phyloP scores from a whole-genome alignment of 495 filamentous ascomycete genomes.

The Aspergillus olivimuriae region DNA sequence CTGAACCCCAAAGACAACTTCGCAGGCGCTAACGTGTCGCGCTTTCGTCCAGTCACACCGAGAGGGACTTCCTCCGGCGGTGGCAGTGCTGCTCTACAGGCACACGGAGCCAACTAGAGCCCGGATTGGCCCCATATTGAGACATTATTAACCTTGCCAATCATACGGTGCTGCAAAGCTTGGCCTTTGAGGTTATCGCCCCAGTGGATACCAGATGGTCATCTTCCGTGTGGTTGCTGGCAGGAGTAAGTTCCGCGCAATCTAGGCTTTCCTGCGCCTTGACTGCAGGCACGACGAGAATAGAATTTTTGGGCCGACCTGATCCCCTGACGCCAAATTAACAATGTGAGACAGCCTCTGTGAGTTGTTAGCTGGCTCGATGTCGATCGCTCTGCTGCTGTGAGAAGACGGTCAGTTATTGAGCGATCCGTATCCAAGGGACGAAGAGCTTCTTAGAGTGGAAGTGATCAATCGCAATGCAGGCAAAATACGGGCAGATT shows the following conservation, averaged over 20 bases:
- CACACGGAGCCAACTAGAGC: too few relatives aligned
- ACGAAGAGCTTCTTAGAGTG: too few relatives aligned
- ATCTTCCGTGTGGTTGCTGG: background rate
- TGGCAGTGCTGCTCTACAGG: background rate
- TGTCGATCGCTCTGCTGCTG: too few relatives aligned
- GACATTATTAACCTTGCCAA: background rate
- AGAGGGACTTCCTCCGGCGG: background rate
- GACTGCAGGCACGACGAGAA: too few relatives aligned
- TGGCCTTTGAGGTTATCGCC: conserved; percentile 10
- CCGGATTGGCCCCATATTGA: too few relatives aligned
- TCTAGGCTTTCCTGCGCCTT: background rate
- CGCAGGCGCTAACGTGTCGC: background rate
- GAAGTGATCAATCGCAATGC: too few relatives aligned
- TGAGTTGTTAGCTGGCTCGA: too few relatives aligned
- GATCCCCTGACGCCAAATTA: background rate
- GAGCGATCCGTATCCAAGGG: too few relatives aligned
- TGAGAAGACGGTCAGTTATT: too few relatives aligned
- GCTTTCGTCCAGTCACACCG: background rate
- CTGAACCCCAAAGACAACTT: too few relatives aligned
- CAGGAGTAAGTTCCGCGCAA: too few relatives aligned
- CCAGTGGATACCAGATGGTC: background rate
- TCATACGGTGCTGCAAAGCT: conserved; percentile 7
- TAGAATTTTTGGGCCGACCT: background rate
- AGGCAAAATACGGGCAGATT: too few relatives aligned
- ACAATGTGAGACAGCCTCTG: background rate